Evolutionary conservation across 2,329 filamentous ascomycete species (phyloP), one percentile per base, ranked within the genome.

Genomic region (Beauveria asiatica): DNA sequence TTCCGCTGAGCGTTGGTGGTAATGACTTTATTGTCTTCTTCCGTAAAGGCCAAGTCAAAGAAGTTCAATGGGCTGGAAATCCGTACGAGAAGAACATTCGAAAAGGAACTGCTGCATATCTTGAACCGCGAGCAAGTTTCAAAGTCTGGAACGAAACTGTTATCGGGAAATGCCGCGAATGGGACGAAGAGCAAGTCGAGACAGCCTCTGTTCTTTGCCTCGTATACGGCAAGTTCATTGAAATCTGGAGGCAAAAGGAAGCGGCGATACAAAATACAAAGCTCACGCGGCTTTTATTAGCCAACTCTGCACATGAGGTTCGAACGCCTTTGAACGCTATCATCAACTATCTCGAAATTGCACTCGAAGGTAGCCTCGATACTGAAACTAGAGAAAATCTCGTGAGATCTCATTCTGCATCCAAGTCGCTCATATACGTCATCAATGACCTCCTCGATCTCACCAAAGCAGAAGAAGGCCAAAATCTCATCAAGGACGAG

Each of bases 311-410:
- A 0, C 92, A 96, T 64, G 92, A 96, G 75, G 90, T 96, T 9
- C 86, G 92, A 54, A 96, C 92, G 0, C 92, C 92, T 0, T 75
- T 96, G 2, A 96, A 96, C 68, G 92, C 92, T 17, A 96, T 96
- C 67, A 95, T 96, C 73, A 96, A 96, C 67, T 96, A 95, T 65
- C 81, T 96, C 1, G 92, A 96, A 66, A 96, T 96, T 64, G 92
- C 92, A 0, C 75, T 96, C 1, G 92, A 96, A 73, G 90, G 91
- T 0, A 76, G 79, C 0, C 76, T 96, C 3, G 92, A 96, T 64
- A 77, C 83, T 17, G 92, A 96, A 68, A 96, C 90, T 0, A 80
- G 92, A 21, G 92, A 96, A 5, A 95, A 94, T 62, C 76, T 96
- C 6, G 82, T 88, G 0, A 88, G 86, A 65, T 96, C 92, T 1